A percentile compares a stretch with the other conserved stretches of the same genome.
phyloP scores from a whole-genome alignment of 768 basidiomycete species.

The Hypsizygus marmoreus region DNA sequence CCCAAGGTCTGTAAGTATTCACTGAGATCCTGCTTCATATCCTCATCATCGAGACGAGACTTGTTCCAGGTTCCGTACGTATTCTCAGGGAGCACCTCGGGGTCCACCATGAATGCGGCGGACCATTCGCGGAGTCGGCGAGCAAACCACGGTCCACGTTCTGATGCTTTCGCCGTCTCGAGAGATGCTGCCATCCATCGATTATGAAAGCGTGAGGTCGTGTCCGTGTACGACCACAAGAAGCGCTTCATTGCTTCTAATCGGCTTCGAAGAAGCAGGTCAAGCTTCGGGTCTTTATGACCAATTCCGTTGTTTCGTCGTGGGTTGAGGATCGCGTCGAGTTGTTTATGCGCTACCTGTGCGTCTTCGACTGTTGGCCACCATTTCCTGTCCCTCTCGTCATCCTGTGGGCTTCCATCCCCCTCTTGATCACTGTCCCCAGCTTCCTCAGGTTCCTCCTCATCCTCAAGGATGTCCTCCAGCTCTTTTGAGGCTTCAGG shows the following conservation, averaged over 20 bases:
- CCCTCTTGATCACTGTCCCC: conserved; percentile 6
- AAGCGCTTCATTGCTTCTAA: conserved; percentile 8
- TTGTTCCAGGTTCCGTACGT: conserved; percentile 4
- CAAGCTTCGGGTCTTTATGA: conserved; percentile 6
- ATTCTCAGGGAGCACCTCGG: neutral
- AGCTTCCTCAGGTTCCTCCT: conserved; percentile 1
- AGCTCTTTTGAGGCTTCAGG: too few species aligned
- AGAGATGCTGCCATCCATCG: conserved; percentile 10
- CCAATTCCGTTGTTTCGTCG: neutral
- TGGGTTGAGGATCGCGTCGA: conserved; percentile 5
- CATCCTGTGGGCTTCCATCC: conserved; percentile 3
- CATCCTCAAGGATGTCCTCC: too few species aligned
- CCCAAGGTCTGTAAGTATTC: conserved; percentile 19
- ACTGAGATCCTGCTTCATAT: conserved; percentile 10
- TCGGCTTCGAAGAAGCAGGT: conserved; percentile 2
- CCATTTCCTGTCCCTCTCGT: conserved; percentile 2
- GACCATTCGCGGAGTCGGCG: conserved; percentile 7
- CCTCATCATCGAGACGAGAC: conserved; percentile 17
- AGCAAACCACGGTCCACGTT: conserved; percentile 8
- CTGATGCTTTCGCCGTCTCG: neutral
- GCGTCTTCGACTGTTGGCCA: conserved; percentile 5
- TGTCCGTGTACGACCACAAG: conserved; percentile 5
- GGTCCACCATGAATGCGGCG: neutral
- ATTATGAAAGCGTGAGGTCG: neutral
- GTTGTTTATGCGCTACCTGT: neutral